Evolutionary conservation across 441 rosid species (phyloP), one percentile per base, ranked within the genome.

Genomic region (Pelargonium australe): DNA sequence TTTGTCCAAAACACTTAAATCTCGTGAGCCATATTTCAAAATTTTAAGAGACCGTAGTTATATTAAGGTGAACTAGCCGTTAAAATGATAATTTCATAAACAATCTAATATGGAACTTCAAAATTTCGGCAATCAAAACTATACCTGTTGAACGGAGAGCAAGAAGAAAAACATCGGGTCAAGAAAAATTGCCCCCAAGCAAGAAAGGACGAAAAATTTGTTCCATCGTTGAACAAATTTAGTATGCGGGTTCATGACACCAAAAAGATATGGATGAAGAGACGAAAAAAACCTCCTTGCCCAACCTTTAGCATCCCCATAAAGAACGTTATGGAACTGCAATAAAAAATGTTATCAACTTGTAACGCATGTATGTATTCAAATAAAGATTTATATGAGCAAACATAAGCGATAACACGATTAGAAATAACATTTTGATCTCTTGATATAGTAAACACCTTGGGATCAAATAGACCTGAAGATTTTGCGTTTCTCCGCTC

Each of bases 261-360:
- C 87, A 25, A 87, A 89, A 76, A 88, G 65, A 79, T 67, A 71
- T 60, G 75, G 68, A 63, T 20, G 40, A 47, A 81, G 12, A 80
- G 45, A 81, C n/a, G 90, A 78, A 37, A 67, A 44, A 69, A 81
- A 72, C 68, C 88, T 72, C 77, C 78, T 86, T 41, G 87, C 89
- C 89, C 97, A 91, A 14, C 97, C 89, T 84, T 83, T 89, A 74
- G 95, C 96, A 77, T 86, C 96, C 63, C 86, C 93, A 57, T 91
- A 85, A 4, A 90, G 78, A 81, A 72, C 79, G 78, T 83, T 86
- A 66, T 82, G 90, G 69, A 82, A 85, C 97, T 90, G 81, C 73
- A 78, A 66, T 47, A 23, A 47, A 47, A 25, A 51, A 75, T 3
- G 37, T 31, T 31, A 31, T 31, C 37, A 77, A 55, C 25, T 55